Base-by-base conservation (phyloP, 2,329 filamentous ascomycete genomes). In the Xylaria arbuscula region DNA sequence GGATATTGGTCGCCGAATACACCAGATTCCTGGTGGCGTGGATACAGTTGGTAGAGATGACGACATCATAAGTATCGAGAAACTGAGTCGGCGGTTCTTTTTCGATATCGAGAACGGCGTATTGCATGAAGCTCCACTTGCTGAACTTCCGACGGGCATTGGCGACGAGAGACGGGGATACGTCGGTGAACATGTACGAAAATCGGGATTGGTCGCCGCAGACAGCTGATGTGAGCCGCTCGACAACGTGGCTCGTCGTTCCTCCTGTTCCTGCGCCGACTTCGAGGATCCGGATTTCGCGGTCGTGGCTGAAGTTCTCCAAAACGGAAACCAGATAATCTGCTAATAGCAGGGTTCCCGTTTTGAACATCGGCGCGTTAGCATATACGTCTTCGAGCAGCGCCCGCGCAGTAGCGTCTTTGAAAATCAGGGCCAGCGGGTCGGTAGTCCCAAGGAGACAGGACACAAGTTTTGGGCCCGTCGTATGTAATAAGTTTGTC, bases 101-200 rank as follows among this genome's bases (percentile, higher is more conserved):
- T 59, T 80, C 78, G 3, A 81, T 71, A 45, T 82, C 72, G 1
- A 81, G 62, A 0, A 76, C 69, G 1, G 64, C 62, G 51, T 74
- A 81, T 0, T 59, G 58, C 73, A 81, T 78, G 13, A 56, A 64
- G 0, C 47, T 8, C 32, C 36, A 63, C 32, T 66, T 64, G 0
- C 62, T 22, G 32, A 79, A 78, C 28, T 72, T 72, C 7, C 69
- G 66, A 15, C 64, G 72, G 0, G 79, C 76, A 3, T 70, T 68
- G 0, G 72, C 60, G 0, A 82, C 78, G 0, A 82, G 72, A 0
- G 78, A 76, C 0, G 75, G 58, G 0, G 81, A 80, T 1, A 85
- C 48, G 53, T 85, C 83, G 2, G 82, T 83, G 65, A 84, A 81
- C 0, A 78, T 80, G 63, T 84, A 84, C 10, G 77, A 70, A 34